Evolutionary conservation across 257 asterid genomes (phyloP), one percentile per base, ranked within the genome.

Genomic region (Ballota nigra): DNA sequence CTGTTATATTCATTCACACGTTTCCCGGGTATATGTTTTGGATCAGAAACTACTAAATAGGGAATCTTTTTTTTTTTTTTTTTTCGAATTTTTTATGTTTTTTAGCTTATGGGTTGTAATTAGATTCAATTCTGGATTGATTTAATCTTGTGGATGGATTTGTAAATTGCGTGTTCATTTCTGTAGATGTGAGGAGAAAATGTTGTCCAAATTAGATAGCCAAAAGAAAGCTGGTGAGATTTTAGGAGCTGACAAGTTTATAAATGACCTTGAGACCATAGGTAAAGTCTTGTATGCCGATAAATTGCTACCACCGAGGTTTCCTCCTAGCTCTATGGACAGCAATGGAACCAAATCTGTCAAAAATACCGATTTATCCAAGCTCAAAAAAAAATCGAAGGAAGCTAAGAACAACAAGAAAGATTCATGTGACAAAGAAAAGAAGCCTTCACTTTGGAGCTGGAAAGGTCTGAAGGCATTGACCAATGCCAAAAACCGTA

Each of bases 401-500:
- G 86, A 72, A 52, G 82, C 60, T 23, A 84, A 80, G 53, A 52
- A 60, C 24, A 20, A 63, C 62, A 23, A 36, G 43, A 88, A 80
- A 68, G 95, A 83, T 77, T 69, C 84, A 36, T 12, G 29, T 34
- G 89, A 87, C 4, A 91, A 85, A 78, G 92, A 83, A 49, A 92
- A 89, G 83, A 87, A 85, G 80, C 86, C 83, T 10, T 79, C 99
- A 4, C 74, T 88, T 71, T 94, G 98, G 99, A 88, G 96, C 73
- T 94, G 99, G 99, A 88, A 86, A 84, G 81, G 92, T 53, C 69
- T 94, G 10, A 94, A 89, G 84, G 86, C 98, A 10, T 83, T 89
- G 68, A 84, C 96, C 29, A 71, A 76, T 62, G 84, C 78, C 68
- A 79, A 94, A 23, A 84, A 69, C 76, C 87, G 88, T 9, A 82